Conservation (phyloP, 805 yeast genomes). For the Priceomyces melissophilus region DNA sequence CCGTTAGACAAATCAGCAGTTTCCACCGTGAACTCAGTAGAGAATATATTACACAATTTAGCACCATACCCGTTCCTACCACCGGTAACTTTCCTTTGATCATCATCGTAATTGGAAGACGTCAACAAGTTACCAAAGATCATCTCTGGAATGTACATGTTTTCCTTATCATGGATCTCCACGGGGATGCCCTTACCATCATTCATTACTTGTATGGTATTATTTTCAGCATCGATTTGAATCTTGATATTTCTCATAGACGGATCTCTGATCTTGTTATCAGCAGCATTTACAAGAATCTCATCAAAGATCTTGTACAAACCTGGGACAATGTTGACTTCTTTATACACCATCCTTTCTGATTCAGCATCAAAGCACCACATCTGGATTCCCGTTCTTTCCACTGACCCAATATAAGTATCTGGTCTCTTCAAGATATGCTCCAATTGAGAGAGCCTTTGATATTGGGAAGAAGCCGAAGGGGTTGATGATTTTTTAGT, state of each 20-base stretch:
- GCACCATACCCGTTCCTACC: slow-evolving; percentile 99
- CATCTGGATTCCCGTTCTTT: slow-evolving; percentile 69
- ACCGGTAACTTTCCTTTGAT: slow-evolving; percentile 94
- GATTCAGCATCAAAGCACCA: slow-evolving; percentile 69
- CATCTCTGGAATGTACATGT: slow-evolving; percentile 91
- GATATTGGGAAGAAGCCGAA: slow-evolving; percentile 72
- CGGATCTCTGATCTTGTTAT: slow-evolving; percentile 94
- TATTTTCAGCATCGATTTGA: slow-evolving; percentile 70
- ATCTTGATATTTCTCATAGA: slow-evolving; percentile 83
- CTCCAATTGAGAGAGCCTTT: slow-evolving; percentile 89
- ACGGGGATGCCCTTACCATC: slow-evolving; percentile 96
- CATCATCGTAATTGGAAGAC: slow-evolving; percentile 93
- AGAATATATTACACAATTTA: slow-evolving; percentile 91
- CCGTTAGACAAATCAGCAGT: slow-evolving; percentile 75
- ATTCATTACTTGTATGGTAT: slow-evolving; percentile 75
- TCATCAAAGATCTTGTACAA: slow-evolving; percentile 95
- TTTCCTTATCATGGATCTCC: slow-evolving; percentile 87
- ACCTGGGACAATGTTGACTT: slow-evolving; percentile 90
- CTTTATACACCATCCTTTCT: slow-evolving; percentile 46
- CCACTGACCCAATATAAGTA: slow-evolving; percentile 95
- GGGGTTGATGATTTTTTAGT: slow-evolving; percentile 3
- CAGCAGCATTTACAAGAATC: slow-evolving; percentile 96
- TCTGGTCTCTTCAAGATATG: slow-evolving; percentile 97
- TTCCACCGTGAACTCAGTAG: slow-evolving; percentile 80
- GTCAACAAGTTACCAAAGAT: slow-evolving; percentile 94